phyloP scores from a whole-genome alignment of 1,284 basidiomycete species.

The Cerrena zonata region DNA sequence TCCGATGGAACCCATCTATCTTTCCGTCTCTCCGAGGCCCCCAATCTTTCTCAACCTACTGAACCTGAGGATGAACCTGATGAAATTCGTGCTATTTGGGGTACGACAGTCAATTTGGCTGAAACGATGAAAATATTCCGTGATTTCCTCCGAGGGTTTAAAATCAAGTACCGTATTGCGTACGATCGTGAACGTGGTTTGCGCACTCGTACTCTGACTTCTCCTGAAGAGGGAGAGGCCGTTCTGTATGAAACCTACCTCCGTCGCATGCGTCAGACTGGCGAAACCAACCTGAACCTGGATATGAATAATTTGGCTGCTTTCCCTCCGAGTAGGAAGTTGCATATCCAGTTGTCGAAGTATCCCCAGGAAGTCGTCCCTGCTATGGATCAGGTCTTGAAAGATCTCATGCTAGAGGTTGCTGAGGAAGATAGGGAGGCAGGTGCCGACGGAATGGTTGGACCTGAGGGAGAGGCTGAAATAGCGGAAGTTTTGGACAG shows the following conservation, averaged over 20 bases:
- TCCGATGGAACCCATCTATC: slow-evolving; percentile 55
- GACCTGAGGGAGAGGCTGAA: slow-evolving; percentile 69
- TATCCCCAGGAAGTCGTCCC: slow-evolving; percentile 97
- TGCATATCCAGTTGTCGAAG: slow-evolving; percentile 76
- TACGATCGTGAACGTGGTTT: slow-evolving; percentile 67
- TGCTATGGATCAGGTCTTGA: slow-evolving; percentile 92
- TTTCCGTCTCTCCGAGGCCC: slow-evolving; percentile 59
- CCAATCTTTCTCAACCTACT: slow-evolving; percentile 56
- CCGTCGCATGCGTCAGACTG: slow-evolving; percentile 82
- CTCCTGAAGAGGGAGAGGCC: slow-evolving; percentile 65
- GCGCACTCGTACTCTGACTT: slow-evolving; percentile 47
- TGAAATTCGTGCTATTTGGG: slow-evolving; percentile 91
- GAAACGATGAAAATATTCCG: slow-evolving; percentile 90
- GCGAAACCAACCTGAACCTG: slow-evolving; percentile 88
- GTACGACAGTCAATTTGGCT: slow-evolving; percentile 85
- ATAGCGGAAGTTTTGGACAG: slow-evolving; percentile 73
- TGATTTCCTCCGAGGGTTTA: slow-evolving; percentile 87
- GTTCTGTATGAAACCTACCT: slow-evolving; percentile 80
- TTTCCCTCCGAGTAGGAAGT: slow-evolving; percentile 80
- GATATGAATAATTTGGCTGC: slow-evolving; percentile 86
- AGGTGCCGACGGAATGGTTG: slow-evolving; percentile 64
- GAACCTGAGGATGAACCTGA: slow-evolving; percentile 59
- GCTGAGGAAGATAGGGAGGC: slow-evolving; percentile 73
- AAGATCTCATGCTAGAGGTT: slow-evolving; percentile 81
- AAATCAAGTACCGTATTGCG: slow-evolving; percentile 82